Evolutionary conservation across 495 filamentous ascomycete genomes (phyloP).

Genomic region (Podospora australis): DNA sequence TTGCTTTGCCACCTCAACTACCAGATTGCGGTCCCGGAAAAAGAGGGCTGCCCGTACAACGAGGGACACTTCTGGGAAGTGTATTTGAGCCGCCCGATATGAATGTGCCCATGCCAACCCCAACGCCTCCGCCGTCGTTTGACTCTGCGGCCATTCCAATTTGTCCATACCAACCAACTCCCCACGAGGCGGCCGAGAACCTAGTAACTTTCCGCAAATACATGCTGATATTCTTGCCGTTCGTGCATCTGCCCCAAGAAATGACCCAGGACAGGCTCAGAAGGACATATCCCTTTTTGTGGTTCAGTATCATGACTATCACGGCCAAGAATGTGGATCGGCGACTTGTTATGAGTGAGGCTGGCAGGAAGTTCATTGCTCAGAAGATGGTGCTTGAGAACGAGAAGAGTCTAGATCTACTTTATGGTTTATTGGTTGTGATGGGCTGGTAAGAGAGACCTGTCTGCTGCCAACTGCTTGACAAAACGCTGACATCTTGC

Average conservation of each 20-base stretch:
- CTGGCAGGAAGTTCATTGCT: conserved; percentile 36
- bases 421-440: conserved; percentile 47
- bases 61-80: neutral
- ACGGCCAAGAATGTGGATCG: conserved; percentile 16
- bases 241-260: conserved; percentile 35
- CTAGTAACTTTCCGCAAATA: conserved; percentile 26
- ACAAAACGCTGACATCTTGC: neutral
- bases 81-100: conserved; percentile 4
- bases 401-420: conserved; percentile 48
- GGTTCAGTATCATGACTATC: conserved; percentile 48
- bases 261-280: conserved; percentile 43
- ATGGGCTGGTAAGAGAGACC: conserved; percentile 36
- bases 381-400: conserved; percentile 44
- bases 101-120: neutral
- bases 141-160: conserved; percentile 6
- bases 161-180: conserved; percentile 16
- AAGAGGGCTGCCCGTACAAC: conserved; percentile 3
- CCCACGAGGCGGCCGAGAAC: conserved; percentile 24
- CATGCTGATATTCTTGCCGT: conserved; percentile 29
- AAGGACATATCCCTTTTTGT: conserved; percentile 44
- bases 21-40: conserved; percentile 1
- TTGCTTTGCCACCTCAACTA: neutral
- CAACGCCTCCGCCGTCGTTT: neutral
- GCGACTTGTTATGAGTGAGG: conserved; percentile 21
- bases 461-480: neutral